These are phyloP conservation scores for Leptomonas seymouri DNA, from an alignment of 208 protist species.

Conservation along the genomic window DNA sequence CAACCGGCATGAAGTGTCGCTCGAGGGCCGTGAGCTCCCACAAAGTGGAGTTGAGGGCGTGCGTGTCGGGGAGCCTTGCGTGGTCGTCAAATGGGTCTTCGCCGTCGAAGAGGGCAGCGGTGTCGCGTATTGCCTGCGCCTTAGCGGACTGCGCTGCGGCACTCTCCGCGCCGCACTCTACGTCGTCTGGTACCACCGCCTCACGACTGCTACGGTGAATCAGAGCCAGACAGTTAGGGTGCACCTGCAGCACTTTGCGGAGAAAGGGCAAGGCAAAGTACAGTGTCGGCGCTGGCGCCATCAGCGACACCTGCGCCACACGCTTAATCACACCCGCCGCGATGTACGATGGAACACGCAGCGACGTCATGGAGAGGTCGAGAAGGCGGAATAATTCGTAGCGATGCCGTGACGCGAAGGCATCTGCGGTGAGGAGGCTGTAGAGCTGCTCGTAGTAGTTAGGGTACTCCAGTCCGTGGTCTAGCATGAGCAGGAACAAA, in stretches of 20 bases:
- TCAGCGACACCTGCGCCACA: slow-evolving; percentile 62
- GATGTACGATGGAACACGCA: slow-evolving; percentile 84
- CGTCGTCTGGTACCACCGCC: slow-evolving; percentile 52
- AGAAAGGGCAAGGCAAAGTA: slow-evolving; percentile 90
- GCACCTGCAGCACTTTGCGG: slow-evolving; percentile 80
- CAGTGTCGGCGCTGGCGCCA: slow-evolving; percentile 74
- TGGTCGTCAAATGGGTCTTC: slow-evolving; percentile 75
- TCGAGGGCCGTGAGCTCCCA: slow-evolving; percentile 91
- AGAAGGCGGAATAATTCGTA: slow-evolving; percentile 88
- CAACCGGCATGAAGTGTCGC: slow-evolving; percentile 81
- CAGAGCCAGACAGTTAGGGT: slow-evolving; percentile 86
- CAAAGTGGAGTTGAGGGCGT: slow-evolving; percentile 80
- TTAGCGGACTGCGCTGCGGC: slow-evolving; percentile 30
- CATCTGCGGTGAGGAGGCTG: slow-evolving; percentile 79
- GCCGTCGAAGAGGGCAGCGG: slow-evolving; percentile 75
- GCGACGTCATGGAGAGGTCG: slow-evolving; percentile 81
- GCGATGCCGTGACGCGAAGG: slow-evolving; percentile 84
- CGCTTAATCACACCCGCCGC: slow-evolving; percentile 84
- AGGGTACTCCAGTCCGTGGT: slow-evolving; percentile 91
- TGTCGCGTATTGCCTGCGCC: slow-evolving; percentile 46
- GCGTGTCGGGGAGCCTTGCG: slow-evolving; percentile 39
- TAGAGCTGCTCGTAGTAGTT: slow-evolving; percentile 93
- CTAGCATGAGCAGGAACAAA: slow-evolving; percentile 88
- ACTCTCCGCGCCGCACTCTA: slow-evolving; percentile 13
- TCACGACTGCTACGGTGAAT: slow-evolving; percentile 86